A percentile compares a stretch with the other conserved stretches of the same genome.
Conservation (phyloP, 768 basidiomycete species). For the Phaffia tasmanica region DNA sequence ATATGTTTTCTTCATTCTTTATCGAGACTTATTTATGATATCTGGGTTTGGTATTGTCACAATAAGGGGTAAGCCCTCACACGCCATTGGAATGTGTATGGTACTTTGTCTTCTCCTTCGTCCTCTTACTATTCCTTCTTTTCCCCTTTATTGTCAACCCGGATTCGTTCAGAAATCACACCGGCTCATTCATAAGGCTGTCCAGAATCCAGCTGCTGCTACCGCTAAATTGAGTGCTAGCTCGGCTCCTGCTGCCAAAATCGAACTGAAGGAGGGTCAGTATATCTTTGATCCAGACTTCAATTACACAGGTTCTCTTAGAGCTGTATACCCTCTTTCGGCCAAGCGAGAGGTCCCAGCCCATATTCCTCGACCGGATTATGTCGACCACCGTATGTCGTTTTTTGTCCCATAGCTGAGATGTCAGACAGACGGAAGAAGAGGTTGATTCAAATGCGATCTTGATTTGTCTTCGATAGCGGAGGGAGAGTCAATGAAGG, state of each 20-base stretch:
- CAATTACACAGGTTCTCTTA: slow-evolving; percentile 63
- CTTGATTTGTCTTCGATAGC: slow-evolving; percentile 28
- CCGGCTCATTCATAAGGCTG: slow-evolving; percentile 56
- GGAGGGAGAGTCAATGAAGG: slow-evolving; percentile 48
- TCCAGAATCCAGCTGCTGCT: slow-evolving; percentile 3
- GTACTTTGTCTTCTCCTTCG: slow-evolving; percentile 19
- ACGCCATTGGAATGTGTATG: too few species aligned
- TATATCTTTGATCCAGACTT: slow-evolving; percentile 44
- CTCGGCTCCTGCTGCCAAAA: not conserved
- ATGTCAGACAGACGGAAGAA: not conserved
- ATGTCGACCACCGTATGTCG: slow-evolving; percentile 55
- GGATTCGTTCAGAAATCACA: slow-evolving; percentile 59
- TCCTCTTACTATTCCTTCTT: slow-evolving; percentile 23
- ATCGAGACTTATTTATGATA: not conserved
- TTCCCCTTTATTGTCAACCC: slow-evolving; percentile 37
- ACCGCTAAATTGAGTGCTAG: not conserved
- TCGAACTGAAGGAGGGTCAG: slow-evolving; percentile 33
- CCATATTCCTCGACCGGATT: slow-evolving; percentile 79
- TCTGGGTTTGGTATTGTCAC: not conserved
- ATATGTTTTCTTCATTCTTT: too few species aligned
- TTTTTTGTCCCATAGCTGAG: too few species aligned
- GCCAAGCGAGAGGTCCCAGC: slow-evolving; percentile 62
- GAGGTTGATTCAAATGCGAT: not conserved
- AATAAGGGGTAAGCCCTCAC: slow-evolving; percentile 24
- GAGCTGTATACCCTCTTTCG: slow-evolving; percentile 81